phyloP scores from a whole-genome alignment of 2,329 filamentous ascomycete genomes.

The Talaromyces amestolkiae region DNA sequence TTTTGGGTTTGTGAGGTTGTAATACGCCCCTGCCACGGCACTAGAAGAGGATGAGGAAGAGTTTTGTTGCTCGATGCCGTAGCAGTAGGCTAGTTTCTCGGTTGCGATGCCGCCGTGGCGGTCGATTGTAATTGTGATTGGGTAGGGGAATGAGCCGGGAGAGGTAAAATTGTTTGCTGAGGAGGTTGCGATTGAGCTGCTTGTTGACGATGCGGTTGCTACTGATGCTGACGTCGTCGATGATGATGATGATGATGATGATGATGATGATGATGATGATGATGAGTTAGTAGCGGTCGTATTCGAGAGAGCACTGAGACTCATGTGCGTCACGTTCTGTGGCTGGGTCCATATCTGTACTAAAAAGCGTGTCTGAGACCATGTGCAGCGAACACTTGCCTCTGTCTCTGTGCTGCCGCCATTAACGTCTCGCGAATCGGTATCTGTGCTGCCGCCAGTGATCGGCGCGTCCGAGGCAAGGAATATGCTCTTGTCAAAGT shows the following conservation, averaged over 20 bases:
- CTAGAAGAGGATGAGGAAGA: constrained; percentile 40
- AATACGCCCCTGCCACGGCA: constrained; percentile 44
- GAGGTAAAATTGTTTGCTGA: constrained; percentile 48
- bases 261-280: constrained; percentile 15
- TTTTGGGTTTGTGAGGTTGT: constrained; percentile 45
- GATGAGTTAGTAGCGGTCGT: constrained; percentile 14
- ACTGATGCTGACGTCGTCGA: constrained; percentile 17
- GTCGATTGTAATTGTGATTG: constrained; percentile 59
- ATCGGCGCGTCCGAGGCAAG: constrained; percentile 59
- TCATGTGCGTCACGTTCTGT: constrained; percentile 29
- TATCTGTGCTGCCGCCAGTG: constrained; percentile 37
- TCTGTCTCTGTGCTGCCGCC: constrained; percentile 50
- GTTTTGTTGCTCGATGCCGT: constrained; percentile 51
- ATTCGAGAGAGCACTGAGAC: constrained; percentile 23
- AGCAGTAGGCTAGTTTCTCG: constrained; percentile 61
- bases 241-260: constrained; percentile 18
- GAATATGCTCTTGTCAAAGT: constrained; percentile 86
- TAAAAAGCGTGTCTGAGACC: constrained; percentile 59
- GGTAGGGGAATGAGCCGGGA: constrained; percentile 61
- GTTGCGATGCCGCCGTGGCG: constrained; percentile 56
- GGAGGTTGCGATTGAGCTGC: constrained; percentile 16
- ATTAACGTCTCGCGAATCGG: constrained; percentile 46
- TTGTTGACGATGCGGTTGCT: constrained; percentile 22
- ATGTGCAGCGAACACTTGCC: constrained; percentile 55
- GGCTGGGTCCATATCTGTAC: constrained; percentile 63